A percentile compares a stretch with the other conserved stretches of the same genome.
Conservation (phyloP, 371 early-diverging fungal species). For the Mortierella sp. region DNA sequence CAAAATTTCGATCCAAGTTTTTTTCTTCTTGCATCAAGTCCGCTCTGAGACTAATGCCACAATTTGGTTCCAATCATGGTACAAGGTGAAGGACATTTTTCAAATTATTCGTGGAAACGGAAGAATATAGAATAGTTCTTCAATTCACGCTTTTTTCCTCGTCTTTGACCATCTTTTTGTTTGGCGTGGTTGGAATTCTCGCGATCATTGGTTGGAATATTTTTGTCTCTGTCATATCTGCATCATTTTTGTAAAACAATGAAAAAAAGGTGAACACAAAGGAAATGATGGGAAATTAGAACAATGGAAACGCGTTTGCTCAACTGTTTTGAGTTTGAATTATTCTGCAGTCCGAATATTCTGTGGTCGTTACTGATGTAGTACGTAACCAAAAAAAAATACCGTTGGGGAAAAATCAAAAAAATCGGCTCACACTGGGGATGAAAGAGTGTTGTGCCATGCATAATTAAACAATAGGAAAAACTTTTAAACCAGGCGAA, state of each 20-base stretch:
- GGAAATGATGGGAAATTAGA: background rate
- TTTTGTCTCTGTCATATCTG: slow-evolving; percentile 43
- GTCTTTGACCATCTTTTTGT: too few species aligned
- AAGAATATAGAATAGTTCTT: slow-evolving; percentile 55
- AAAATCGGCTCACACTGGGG: background rate
- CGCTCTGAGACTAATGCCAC: background rate
- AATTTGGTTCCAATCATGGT: too few species aligned
- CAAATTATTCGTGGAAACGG: slow-evolving; percentile 56
- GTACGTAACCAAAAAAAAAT: slow-evolving; percentile 1
- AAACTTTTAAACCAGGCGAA: too few species aligned
- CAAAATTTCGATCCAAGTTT: background rate
- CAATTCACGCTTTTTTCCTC: slow-evolving; percentile 46
- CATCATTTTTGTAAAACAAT: slow-evolving; percentile 11
- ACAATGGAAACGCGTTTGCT: too few species aligned
- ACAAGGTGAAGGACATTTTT: too few species aligned
- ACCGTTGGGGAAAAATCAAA: background rate
- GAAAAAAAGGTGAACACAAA: background rate
- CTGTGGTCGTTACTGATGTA: background rate
- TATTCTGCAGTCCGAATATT: background rate
- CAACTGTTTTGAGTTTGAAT: background rate
- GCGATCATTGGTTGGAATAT: slow-evolving; percentile 55
- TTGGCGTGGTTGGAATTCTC: slow-evolving; percentile 46
- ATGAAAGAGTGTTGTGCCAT: too few species aligned
- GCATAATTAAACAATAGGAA: too few species aligned
- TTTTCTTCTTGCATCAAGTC: background rate